phyloP scores from a whole-genome alignment of 805 yeast species.

The Yamadazyma kitorensis region DNA sequence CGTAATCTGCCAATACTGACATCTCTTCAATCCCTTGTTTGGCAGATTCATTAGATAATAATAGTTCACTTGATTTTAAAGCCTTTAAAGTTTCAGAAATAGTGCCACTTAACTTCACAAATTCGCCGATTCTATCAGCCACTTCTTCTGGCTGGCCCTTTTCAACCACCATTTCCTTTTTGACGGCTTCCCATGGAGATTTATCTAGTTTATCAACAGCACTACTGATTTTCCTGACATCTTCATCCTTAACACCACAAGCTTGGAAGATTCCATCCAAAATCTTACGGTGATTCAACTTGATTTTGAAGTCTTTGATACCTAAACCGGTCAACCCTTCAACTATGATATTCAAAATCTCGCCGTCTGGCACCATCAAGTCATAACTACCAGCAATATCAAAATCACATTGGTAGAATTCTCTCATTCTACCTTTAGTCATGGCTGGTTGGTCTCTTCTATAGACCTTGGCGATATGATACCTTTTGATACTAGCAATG shows the following conservation, averaged over 20 bases:
- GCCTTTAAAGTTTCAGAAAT: conserved; percentile 56
- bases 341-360: conserved; percentile 72
- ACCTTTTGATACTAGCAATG: conserved; percentile 84
- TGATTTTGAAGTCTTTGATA: conserved; percentile 83
- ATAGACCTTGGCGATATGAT: conserved; percentile 96
- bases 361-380: conserved; percentile 95
- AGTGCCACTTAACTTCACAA: conserved; percentile 82
- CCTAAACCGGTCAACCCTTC: conserved; percentile 86
- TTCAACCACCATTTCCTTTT: conserved; percentile 86
- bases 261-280: conserved; percentile 94
- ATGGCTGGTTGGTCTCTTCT: conserved; percentile 99
- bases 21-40: conserved; percentile 80
- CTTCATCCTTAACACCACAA: conserved; percentile 92
- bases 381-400: conserved; percentile 95
- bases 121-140: conserved; percentile 90
- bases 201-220: conserved; percentile 98
- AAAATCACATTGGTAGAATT: conserved; percentile 97
- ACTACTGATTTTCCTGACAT: conserved; percentile 87
- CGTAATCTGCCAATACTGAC: conserved; percentile 67
- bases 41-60: conserved; percentile 69
- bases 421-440: conserved; percentile 99
- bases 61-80: conserved; percentile 55
- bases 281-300: conserved; percentile 92
- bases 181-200: conserved; percentile 92
- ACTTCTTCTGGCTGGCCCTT: conserved; percentile 88